phyloP scores from a whole-genome alignment of 495 filamentous ascomycete genomes.

The Pyrenula massariospora region DNA sequence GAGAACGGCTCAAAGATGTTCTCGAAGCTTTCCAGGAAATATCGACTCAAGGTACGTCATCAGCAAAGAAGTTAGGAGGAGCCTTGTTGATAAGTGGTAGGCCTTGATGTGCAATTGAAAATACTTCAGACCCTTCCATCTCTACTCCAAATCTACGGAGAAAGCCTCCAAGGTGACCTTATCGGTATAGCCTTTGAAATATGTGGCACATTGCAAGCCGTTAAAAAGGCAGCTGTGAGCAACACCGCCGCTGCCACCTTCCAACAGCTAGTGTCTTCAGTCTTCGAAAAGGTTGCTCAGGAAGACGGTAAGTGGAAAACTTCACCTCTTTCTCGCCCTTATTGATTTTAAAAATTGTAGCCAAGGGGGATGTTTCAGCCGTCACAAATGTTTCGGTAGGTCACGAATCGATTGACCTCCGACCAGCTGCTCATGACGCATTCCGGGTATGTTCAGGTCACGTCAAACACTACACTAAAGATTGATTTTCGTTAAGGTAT shows the following conservation, averaged over 20 bases:
- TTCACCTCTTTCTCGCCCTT: conserved; percentile 19
- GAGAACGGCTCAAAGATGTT: conserved; percentile 63
- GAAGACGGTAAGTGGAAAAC: too few species aligned
- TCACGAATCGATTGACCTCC: conserved; percentile 42
- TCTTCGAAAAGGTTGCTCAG: conserved; percentile 78
- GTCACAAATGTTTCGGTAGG: conserved; percentile 44
- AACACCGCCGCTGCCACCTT: conserved; percentile 91
- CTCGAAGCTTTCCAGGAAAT: conserved; percentile 79
- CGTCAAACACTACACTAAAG: background rate
- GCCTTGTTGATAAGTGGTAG: conserved; percentile 31
- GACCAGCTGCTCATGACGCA: conserved; percentile 74
- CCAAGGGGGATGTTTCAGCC: conserved; percentile 29
- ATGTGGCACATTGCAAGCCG: conserved; percentile 78
- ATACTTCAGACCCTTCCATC: conserved; percentile 91
- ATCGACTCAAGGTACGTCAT: conserved; percentile 43
- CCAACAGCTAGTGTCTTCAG: conserved; percentile 82
- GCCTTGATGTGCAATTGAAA: conserved; percentile 88
- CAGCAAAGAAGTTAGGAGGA: background rate
- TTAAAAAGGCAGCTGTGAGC: conserved; percentile 83
- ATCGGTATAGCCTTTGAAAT: conserved; percentile 74
- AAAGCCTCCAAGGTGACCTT: conserved; percentile 67
- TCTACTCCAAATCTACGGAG: conserved; percentile 79
- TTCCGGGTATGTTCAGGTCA: conserved; percentile 40
- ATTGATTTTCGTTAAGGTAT: conserved; percentile 38
- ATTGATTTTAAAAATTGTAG: too few species aligned